A percentile compares a stretch with the other conserved stretches of the same genome.
These are phyloP conservation scores for Phaeotremella skinneri DNA, from an alignment of 768 basidiomycete genomes.

Conservation along the genomic window DNA sequence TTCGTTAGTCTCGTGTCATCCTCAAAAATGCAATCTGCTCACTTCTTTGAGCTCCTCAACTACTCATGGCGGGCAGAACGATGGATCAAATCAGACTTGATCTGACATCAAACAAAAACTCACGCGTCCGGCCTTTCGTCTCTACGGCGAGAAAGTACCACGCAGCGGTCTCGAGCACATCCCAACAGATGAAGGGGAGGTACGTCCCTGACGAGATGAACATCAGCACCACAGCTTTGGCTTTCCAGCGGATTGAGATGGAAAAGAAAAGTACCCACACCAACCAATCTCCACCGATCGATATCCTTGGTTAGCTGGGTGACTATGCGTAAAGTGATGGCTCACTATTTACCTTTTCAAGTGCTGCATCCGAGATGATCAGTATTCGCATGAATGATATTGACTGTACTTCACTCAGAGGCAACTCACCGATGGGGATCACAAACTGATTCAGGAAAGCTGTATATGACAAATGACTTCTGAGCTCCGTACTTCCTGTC, in stretches of 20 bases:
- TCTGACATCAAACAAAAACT: constrained; percentile 13
- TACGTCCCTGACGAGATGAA: constrained; percentile 27
- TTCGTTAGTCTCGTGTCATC: too few species aligned
- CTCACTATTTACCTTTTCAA: too few species aligned
- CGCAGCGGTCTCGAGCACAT: constrained; percentile 37
- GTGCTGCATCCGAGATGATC: too few species aligned
- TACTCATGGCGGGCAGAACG: constrained; percentile 1
- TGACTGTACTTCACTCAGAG: not conserved
- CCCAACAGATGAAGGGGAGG: constrained; percentile 42
- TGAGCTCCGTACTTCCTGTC: too few species aligned
- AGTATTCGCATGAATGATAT: too few species aligned
- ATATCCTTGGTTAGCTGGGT: not conserved
- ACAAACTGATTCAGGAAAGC: constrained; percentile 23
- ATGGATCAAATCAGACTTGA: not conserved
- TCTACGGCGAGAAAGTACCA: constrained; percentile 51
- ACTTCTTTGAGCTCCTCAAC: constrained; percentile 35
- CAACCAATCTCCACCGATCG: constrained; percentile 18
- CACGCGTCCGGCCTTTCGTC: constrained; percentile 49
- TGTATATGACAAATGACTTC: not conserved
- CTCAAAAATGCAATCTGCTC: too few species aligned
- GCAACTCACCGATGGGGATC: constrained; percentile 18
- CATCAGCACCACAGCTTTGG: constrained; percentile 2
- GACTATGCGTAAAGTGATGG: not conserved
- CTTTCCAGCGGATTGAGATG: not conserved
- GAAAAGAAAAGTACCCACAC: constrained; percentile 10